phyloP scores from a whole-genome alignment of 352 stramenopile species.

The Pythium coloratum region DNA sequence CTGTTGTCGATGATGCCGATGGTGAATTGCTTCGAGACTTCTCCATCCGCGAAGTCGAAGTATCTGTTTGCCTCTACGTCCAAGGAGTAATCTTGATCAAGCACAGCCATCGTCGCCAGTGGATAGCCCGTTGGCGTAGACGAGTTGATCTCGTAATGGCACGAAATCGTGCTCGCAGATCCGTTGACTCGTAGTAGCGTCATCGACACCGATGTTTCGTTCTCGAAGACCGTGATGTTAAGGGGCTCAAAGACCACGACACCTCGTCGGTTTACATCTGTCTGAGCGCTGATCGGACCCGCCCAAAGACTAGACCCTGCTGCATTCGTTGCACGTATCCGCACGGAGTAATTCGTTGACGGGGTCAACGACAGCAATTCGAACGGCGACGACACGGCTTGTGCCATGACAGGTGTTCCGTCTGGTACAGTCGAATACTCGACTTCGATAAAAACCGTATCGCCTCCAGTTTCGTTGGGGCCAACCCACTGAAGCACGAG shows the following conservation, averaged over 20 bases:
- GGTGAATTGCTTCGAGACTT: conserved; percentile 36
- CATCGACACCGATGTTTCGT: conserved; percentile 32
- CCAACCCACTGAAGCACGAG: conserved; percentile 41
- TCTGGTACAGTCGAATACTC: conserved; percentile 25
- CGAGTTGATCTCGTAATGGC: conserved; percentile 34
- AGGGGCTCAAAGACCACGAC: conserved; percentile 29
- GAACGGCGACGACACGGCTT: conserved; percentile 8
- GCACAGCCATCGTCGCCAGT: conserved; percentile 17
- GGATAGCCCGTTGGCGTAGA: neutral
- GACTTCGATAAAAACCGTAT: conserved; percentile 38
- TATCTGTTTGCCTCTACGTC: conserved; percentile 8
- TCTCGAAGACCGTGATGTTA: conserved; percentile 42
- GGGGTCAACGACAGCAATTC: conserved; percentile 32
- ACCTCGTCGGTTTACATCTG: conserved; percentile 48
- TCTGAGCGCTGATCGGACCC: conserved; percentile 26
- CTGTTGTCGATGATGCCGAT: conserved; percentile 46
- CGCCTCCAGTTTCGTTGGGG: conserved; percentile 43
- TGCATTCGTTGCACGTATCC: conserved; percentile 37
- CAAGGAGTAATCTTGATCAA: conserved; percentile 39
- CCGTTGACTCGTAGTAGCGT: conserved; percentile 50
- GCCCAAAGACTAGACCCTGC: conserved; percentile 45
- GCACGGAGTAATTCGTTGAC: conserved; percentile 40
- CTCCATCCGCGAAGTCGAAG: conserved; percentile 43
- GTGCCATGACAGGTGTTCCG: neutral
- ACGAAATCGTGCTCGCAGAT: conserved; percentile 43